Percentiles rank a stretch among this genome's conserved stretches.
Conservation (phyloP, 164 flowering plant genomes). For the Magnolia kwangsiensis region DNA sequence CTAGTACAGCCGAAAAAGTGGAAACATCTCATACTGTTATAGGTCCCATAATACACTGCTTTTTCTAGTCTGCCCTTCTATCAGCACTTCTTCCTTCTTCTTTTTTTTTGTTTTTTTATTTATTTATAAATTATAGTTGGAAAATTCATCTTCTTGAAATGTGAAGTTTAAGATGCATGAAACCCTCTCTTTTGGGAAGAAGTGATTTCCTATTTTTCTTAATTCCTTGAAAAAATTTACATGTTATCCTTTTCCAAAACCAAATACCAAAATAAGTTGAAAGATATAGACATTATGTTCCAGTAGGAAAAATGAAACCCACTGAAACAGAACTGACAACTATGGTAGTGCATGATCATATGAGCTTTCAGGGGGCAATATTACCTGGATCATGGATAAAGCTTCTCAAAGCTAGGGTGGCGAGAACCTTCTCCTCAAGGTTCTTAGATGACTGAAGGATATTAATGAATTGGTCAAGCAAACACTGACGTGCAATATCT, state of each 20-base stretch:
- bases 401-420: slow-evolving; percentile 57
- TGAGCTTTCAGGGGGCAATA: background rate
- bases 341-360: background rate
- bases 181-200: background rate
- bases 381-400: slow-evolving; percentile 56
- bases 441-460: slow-evolving; percentile 66
- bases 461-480: slow-evolving; percentile 58
- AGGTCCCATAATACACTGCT: background rate
- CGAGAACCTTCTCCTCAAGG: slow-evolving; percentile 62
- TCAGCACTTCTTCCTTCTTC: too few relatives aligned
- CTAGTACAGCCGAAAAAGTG: background rate
- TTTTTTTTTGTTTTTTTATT: too few relatives aligned
- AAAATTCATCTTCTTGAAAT: too few relatives aligned
- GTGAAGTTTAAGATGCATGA: background rate
- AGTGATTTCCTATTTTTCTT: background rate
- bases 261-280: background rate
- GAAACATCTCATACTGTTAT: background rate
- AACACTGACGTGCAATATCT: slow-evolving; percentile 44
- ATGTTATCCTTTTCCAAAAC: background rate
- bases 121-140: too few relatives aligned
- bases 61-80: too few relatives aligned
- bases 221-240: background rate
- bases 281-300: too few relatives aligned
- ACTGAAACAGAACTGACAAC: background rate
- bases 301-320: background rate